These are phyloP conservation scores for Coemansia sp. DNA, from an alignment of 192 early-diverging fungal species.

Conservation along the genomic window DNA sequence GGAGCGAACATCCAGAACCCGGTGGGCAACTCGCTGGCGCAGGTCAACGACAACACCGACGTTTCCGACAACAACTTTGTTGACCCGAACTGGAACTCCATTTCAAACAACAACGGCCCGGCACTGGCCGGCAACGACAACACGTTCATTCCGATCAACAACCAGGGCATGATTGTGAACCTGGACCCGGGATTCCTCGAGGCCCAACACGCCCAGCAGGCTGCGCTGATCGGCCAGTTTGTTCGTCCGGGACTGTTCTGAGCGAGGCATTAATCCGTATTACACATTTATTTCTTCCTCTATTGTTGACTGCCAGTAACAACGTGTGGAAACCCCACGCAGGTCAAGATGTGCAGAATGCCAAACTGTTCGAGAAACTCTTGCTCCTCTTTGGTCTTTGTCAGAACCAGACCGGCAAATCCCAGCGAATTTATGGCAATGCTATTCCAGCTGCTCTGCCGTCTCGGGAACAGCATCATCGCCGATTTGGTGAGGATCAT, in stretches of 20 bases:
- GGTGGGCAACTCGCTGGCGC: constrained; percentile 43
- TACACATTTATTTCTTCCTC: neutral
- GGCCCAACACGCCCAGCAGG: constrained; percentile 31
- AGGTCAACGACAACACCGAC: constrained; percentile 49
- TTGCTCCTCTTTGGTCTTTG: constrained; percentile 51
- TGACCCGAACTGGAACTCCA: constrained; percentile 38
- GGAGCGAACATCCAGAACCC: constrained; percentile 30
- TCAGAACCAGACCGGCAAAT: constrained; percentile 60
- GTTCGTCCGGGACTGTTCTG: constrained; percentile 29
- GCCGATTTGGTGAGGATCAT: constrained; percentile 54
- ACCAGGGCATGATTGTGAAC: constrained; percentile 51
- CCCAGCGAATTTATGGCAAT: constrained; percentile 63
- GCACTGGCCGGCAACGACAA: constrained; percentile 44
- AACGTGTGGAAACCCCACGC: constrained; percentile 30
- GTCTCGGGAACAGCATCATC: constrained; percentile 57
- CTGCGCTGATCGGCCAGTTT: constrained; percentile 36
- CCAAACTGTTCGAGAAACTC: constrained; percentile 41
- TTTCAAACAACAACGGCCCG: constrained; percentile 44
- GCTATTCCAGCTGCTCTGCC: constrained; percentile 25
- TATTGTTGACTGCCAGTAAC: too few relatives aligned
- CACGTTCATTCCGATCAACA: constrained; percentile 38
- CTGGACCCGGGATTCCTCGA: constrained; percentile 28
- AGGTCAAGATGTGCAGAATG: constrained; percentile 36
- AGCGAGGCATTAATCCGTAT: neutral
- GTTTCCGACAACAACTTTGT: constrained; percentile 41